These are phyloP conservation scores for Suhomyces sp. DNA, from an alignment of 805 yeast species.

Conservation along the genomic window DNA sequence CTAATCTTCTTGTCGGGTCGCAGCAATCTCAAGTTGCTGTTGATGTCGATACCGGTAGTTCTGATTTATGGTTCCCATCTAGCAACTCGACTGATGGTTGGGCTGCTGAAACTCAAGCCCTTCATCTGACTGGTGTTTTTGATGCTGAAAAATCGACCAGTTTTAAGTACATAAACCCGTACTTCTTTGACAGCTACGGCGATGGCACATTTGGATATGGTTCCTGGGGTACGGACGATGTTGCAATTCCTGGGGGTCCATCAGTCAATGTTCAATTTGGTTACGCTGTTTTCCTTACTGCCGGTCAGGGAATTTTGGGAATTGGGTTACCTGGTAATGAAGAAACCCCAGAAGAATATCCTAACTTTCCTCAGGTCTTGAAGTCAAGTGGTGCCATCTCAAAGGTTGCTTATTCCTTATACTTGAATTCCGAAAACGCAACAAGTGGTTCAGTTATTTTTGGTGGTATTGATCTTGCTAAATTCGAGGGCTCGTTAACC, in stretches of 20 bases:
- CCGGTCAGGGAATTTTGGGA: conserved; percentile 10
- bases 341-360: conserved; percentile 3
- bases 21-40: not conserved
- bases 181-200: conserved; percentile 45
- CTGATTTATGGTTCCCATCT: not conserved
- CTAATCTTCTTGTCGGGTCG: not conserved
- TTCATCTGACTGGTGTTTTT: conserved; percentile 29
- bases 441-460: conserved; percentile 22
- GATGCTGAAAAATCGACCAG: conserved; percentile 37
- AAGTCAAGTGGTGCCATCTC: conserved; percentile 25
- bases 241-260: conserved; percentile 7
- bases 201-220: conserved; percentile 50
- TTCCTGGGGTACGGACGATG: conserved; percentile 5
- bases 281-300: not conserved
- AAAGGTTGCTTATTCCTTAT: conserved; percentile 22
- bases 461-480: conserved; percentile 31
- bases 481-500: conserved; percentile 8
- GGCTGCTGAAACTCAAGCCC: not conserved
- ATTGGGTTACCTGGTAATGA: conserved; percentile 6
- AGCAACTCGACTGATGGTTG: not conserved
- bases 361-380: conserved; percentile 19
- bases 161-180: conserved; percentile 40
- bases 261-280: conserved; percentile 9
- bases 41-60: not conserved
- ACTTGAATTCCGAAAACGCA: conserved; percentile 17